Percentiles rank a stretch among this genome's conserved stretches.
These are phyloP conservation scores for Taphrina deformans DNA, from an alignment of 1,139 yeast species.

Conservation along the genomic window DNA sequence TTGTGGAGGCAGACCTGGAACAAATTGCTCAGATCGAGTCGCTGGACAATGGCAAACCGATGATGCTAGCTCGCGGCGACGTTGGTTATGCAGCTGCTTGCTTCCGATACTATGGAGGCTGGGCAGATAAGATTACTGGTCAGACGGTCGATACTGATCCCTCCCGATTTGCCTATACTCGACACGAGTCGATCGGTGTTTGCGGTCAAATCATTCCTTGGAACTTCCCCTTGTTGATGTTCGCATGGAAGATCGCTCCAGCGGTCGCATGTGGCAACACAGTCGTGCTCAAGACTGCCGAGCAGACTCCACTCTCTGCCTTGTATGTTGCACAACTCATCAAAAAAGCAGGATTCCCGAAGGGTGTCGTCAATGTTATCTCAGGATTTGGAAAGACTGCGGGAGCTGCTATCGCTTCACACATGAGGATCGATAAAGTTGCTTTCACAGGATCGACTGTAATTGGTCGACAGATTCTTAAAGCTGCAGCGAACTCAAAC, in stretches of 20 bases:
- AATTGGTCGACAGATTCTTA: constrained; percentile 74
- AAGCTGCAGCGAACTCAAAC: constrained; percentile 65
- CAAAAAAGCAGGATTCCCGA: constrained; percentile 73
- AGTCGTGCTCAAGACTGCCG: constrained; percentile 76
- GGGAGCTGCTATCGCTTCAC: constrained; percentile 70
- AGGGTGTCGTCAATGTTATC: constrained; percentile 73
- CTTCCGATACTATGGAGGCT: constrained; percentile 75
- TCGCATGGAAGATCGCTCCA: constrained; percentile 84
- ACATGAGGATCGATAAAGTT: constrained; percentile 68
- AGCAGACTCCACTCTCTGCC: constrained; percentile 80
- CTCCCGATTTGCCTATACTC: constrained; percentile 69
- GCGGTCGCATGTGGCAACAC: constrained; percentile 82
- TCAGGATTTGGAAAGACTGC: constrained; percentile 78
- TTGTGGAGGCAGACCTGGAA: constrained; percentile 54
- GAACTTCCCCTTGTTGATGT: constrained; percentile 85
- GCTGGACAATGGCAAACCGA: constrained; percentile 61
- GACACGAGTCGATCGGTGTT: constrained; percentile 80
- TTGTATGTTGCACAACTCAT: constrained; percentile 61
- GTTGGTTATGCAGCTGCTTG: constrained; percentile 61
- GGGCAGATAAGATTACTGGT: constrained; percentile 83
- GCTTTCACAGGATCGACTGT: constrained; percentile 87
- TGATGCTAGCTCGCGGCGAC: constrained; percentile 59
- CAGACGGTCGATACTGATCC: constrained; percentile 61
- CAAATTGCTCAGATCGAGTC: constrained; percentile 61
- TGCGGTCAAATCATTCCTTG: constrained; percentile 82